Evolutionary conservation across 1,139 yeast species (phyloP), one percentile per base, ranked within the genome.

Genomic region (Yamadazyma taylorii): DNA sequence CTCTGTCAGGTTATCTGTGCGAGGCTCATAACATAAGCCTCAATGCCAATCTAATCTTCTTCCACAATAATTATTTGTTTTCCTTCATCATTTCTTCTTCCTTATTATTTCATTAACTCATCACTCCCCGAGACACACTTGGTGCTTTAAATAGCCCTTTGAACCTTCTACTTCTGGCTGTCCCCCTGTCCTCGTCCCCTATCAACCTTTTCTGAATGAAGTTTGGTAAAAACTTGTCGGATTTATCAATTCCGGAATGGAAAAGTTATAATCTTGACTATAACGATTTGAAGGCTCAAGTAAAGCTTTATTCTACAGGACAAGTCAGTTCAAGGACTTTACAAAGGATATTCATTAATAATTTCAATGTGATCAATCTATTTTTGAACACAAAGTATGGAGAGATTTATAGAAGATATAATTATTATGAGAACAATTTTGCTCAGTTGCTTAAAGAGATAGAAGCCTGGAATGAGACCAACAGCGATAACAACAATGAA

Each of bases 171-270:
- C n/a, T n/a, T n/a, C n/a, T n/a, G n/a, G n/a, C n/a, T n/a, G n/a
- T n/a, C n/a, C n/a, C n/a, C n/a, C n/a, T n/a, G n/a, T n/a, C n/a
- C n/a, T n/a, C n/a, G n/a, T n/a, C n/a, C n/a, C n/a, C n/a, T n/a
- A n/a, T n/a, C n/a, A n/a, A n/a, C n/a, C n/a, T 27, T 7, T 27
- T 10, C 17, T 21, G 13, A n/a, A 89, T 89, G 97, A 90, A 88
- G 64, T 89, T 88, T 62, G 96, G 96, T 39, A 71, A 78, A 30
- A 89, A 85, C 56, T 71, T 90, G 25, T 68, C 76, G 36, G 79
- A 77, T 46, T 73, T 88, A 50, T 85, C 96, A 8, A 84, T 87
- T 27, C 90, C 94, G 2, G 94, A 87, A 63, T 90, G 97, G 97
- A 77, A 77, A 52, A 76, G 79, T 46, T 83, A 86, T 61, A 87